Evolutionary conservation across 345 rosid genomes (phyloP), one percentile per base, ranked within the genome.

Genomic region (Geranium rotundifolium): DNA sequence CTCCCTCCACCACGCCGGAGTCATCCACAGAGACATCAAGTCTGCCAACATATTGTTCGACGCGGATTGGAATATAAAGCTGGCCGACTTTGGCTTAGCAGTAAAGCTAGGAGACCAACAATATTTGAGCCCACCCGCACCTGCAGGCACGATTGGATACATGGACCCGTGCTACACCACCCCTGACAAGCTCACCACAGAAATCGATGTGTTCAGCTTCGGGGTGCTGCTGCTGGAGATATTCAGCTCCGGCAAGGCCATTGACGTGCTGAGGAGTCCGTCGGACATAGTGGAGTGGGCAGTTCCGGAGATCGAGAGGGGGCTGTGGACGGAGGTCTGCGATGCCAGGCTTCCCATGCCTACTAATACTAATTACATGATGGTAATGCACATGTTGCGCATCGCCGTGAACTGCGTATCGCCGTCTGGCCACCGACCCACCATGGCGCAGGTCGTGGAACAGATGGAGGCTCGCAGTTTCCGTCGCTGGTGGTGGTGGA

Each of bases 1-100:
- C 39, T 79, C 71, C 65, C 88, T 90, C 3, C 95, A 88, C 15
- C 72, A 64, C 23, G 63, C 70, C 59, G 66, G 65, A 6, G 80
- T 88, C 27, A 63, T 90, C 67, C 97, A 90, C 59, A 85, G 95
- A 57, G 97, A 86, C 13, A 75, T 90, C 20, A 90, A 90, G 74
- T 76, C 95, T 0, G 79, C 89, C 0, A 90, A 90, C 63, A 65
- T 90, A 6, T 19, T 85, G 59, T 72, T 90, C 20, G 95, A 84
- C 58, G 75, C 78, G 0, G 70, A 65, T 2, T 82, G 88, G 89
- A 75, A 72, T 4, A 68, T 84, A 1, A 90, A 80, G 76, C 64
- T 90, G 50, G 84, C 83, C 0, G 95, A 90, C 54, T 85, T 83
- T 3, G 93, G 95, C 69, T 86, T 90, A 2, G 82, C 90, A 3